phyloP scores from a whole-genome alignment of 768 basidiomycete genomes.

The Leucocoprinus birnbaumii region DNA sequence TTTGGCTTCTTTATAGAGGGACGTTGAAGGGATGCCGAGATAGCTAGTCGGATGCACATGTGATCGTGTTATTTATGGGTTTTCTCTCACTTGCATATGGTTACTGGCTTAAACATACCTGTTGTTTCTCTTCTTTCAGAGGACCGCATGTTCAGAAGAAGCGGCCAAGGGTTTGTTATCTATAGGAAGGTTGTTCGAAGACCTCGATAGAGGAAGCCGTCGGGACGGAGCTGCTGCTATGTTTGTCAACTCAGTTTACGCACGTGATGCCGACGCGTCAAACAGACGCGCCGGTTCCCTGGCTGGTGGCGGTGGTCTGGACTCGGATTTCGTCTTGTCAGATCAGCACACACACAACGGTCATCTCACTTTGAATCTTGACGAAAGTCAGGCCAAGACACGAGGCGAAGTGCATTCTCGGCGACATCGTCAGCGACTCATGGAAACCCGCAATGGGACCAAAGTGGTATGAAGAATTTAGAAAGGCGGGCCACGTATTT shows the following conservation, averaged over 20 bases:
- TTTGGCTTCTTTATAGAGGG: neutral
- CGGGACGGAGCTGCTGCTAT: neutral
- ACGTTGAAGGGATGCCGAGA: neutral
- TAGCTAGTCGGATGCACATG: neutral
- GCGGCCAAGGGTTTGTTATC: neutral
- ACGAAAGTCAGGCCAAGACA: too few relatives aligned
- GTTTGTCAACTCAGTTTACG: too few relatives aligned
- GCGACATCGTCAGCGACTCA: too few relatives aligned
- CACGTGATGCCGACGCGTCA: neutral
- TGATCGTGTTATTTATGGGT: conserved; percentile 3
- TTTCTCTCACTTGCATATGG: conserved; percentile 6
- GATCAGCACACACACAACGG: too few relatives aligned
- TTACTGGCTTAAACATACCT: neutral
- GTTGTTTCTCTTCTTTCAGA: neutral
- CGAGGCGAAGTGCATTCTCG: too few relatives aligned
- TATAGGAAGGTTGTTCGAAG: neutral
- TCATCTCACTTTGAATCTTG: too few relatives aligned
- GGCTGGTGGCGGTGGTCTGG: too few relatives aligned
- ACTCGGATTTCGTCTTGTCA: too few relatives aligned
- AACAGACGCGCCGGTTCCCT: too few relatives aligned
- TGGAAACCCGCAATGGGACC: too few relatives aligned
- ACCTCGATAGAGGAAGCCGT: neutral
- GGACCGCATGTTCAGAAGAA: neutral
- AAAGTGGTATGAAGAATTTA: too few relatives aligned
- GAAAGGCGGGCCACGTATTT: too few relatives aligned